Conservation (phyloP, 1,284 basidiomycete species). For the Gymnopus androsaceus region DNA sequence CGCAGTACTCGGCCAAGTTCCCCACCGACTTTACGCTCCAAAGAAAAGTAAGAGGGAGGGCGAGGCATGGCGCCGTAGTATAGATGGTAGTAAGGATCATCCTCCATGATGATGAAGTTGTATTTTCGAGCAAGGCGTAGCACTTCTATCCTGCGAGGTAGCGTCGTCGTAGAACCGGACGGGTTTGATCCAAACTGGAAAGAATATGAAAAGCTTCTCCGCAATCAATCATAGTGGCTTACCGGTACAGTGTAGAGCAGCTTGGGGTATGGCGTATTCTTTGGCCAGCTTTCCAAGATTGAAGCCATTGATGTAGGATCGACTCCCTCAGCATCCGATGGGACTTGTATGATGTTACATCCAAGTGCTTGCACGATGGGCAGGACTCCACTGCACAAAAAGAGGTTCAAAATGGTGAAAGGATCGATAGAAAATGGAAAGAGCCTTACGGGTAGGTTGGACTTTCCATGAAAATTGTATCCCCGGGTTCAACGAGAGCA, state of each 20-base stretch:
- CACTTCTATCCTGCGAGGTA: conserved; percentile 59
- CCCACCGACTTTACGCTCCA: conserved; percentile 48
- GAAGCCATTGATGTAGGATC: conserved; percentile 48
- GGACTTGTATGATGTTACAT: conserved; percentile 52
- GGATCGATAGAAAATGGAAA: conserved; percentile 12
- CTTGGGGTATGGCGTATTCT: conserved; percentile 59
- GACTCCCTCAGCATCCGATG: conserved; percentile 64
- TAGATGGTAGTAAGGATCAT: conserved; percentile 76
- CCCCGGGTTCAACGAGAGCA: conserved; percentile 60
- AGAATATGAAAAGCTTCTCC: neutral
- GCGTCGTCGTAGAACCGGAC: conserved; percentile 57
- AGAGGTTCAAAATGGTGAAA: conserved; percentile 23
- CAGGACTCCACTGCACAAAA: neutral
- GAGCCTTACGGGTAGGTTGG: conserved; percentile 60
- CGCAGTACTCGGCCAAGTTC: conserved; percentile 49
- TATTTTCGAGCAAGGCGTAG: conserved; percentile 59
- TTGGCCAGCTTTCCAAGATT: conserved; percentile 61
- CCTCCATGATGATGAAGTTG: conserved; percentile 71
- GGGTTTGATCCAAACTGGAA: conserved; percentile 60
- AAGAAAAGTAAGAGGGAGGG: conserved; percentile 64
- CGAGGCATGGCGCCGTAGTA: conserved; percentile 55
- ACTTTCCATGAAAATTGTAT: conserved; percentile 65
- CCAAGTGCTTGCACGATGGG: conserved; percentile 1
- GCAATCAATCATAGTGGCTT: conserved; percentile 18
- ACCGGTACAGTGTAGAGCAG: conserved; percentile 64